Evolutionary conservation across 805 yeast genomes (phyloP), one percentile per base, ranked within the genome.

Genomic region (Yarrowia phangngaensis): DNA sequence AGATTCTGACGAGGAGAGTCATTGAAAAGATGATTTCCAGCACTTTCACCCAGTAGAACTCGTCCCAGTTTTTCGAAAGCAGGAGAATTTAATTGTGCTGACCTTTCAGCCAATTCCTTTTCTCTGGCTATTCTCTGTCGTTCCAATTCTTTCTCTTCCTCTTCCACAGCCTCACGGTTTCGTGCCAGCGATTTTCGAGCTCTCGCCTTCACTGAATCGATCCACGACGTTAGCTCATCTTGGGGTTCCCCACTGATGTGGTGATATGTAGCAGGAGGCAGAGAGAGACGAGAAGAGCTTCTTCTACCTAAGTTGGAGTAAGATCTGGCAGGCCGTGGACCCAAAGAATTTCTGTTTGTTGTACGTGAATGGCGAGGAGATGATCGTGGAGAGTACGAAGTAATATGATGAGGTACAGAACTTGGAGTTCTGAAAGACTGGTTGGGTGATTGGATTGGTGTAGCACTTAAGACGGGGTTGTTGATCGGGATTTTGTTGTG

Each of bases 41-140:
- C n/a, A 24, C 30, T n/a, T 4, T 33, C 6, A 3, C 20, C 50
- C 6, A 22, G 16, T 3, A 49, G 24, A 4, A 49, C 32, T 22
- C 20, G 16, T 11, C 52, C 52, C 3, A 51, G 52, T 29, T 51
- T 26, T 32, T 50, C 53, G 31, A 50, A 49, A 6, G 53, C 52
- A 11, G 51, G 23, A 4, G 43, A 24, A 6, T 36, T 22, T 13
- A 38, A 19, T 24, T 38, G 32, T 7, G 32, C 45, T 8, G 32
- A 26, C 16, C 45, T 26, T 13, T 38, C 45, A 24, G 45, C 24
- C 32, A 38, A 13, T 19, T 38, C 45, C 24, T 19, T 38, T 32
- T 38, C 40, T 9, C 28, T 33, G 14, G 35, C 32, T 13, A 32
- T n/a, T 26, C 28, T 35, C 32, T 46, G 47, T 15, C 29, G 53